These are phyloP conservation scores for Rhodocollybia butyracea DNA, from an alignment of 768 basidiomycete species.

Conservation along the genomic window DNA sequence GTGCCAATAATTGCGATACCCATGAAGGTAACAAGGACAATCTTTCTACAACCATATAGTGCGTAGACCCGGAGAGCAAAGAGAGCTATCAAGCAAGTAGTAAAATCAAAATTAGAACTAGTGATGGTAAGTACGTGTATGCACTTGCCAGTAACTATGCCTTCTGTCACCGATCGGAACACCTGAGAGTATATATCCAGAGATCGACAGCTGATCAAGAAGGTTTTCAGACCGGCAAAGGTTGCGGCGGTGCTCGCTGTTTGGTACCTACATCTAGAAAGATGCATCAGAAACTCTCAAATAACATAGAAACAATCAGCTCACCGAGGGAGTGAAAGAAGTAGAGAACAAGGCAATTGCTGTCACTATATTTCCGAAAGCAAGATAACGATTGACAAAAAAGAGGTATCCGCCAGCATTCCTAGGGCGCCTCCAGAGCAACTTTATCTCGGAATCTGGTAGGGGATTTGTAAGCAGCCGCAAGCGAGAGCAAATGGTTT, in stretches of 20 bases:
- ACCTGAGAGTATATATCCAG: background rate
- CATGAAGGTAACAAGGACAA: background rate
- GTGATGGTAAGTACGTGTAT: background rate
- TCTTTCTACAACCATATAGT: background rate
- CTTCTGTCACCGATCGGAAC: background rate
- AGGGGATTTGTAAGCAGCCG: too few relatives aligned
- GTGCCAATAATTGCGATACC: background rate
- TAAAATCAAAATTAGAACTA: too few relatives aligned
- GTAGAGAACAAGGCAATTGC: background rate
- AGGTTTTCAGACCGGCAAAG: background rate
- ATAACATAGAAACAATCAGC: too few relatives aligned
- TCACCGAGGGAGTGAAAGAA: background rate
- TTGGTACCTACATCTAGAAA: background rate
- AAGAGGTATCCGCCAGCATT: background rate
- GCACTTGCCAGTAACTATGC: background rate
- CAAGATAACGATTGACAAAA: conserved; percentile 1
- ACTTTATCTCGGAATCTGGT: background rate
- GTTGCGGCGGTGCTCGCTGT: too few relatives aligned
- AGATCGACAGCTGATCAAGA: background rate
- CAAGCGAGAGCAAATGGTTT: too few relatives aligned
- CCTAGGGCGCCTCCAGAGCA: background rate
- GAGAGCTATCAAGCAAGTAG: background rate
- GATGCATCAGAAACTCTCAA: background rate
- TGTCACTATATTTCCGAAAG: background rate
- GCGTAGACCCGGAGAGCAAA: background rate